These are phyloP conservation scores for Adansonia digitata DNA, from an alignment of 345 rosid genomes.

Conservation along the genomic window DNA sequence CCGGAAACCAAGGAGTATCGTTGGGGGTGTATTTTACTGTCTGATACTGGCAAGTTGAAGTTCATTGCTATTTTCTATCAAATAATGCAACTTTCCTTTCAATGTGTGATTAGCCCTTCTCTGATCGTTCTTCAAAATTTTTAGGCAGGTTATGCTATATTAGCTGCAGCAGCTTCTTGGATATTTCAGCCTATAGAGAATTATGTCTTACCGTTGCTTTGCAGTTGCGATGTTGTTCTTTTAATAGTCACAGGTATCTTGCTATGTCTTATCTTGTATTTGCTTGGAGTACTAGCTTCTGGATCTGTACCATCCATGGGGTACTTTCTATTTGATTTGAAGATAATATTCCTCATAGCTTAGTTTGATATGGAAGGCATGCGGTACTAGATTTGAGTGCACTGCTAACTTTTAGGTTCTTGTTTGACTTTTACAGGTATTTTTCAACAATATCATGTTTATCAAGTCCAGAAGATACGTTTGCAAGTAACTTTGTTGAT, in stretches of 20 bases:
- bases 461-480: conserved; percentile 89
- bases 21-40: conserved; percentile 68
- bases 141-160: conserved; percentile 72
- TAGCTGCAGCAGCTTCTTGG: conserved; percentile 72
- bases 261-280: conserved; percentile 2
- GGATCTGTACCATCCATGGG: not conserved
- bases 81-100: conserved; percentile 4
- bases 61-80: not conserved
- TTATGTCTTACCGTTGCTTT: conserved; percentile 56
- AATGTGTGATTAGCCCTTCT: not conserved
- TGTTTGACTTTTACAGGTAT: conserved; percentile 44
- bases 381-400: not conserved
- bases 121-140: conserved; percentile 16
- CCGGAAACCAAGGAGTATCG: conserved; percentile 70
- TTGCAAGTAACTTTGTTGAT: conserved; percentile 53
- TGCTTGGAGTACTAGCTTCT: not conserved
- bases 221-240: conserved; percentile 66
- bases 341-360: not conserved
- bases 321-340: not conserved
- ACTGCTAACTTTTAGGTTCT: conserved; percentile 11
- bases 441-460: conserved; percentile 82
- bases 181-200: conserved; percentile 40
- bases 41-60: conserved; percentile 57
- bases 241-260: conserved; percentile 62
- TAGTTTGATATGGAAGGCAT: not conserved